Conservation (phyloP, 1,284 basidiomycete species). For the Phlebopus sp. region DNA sequence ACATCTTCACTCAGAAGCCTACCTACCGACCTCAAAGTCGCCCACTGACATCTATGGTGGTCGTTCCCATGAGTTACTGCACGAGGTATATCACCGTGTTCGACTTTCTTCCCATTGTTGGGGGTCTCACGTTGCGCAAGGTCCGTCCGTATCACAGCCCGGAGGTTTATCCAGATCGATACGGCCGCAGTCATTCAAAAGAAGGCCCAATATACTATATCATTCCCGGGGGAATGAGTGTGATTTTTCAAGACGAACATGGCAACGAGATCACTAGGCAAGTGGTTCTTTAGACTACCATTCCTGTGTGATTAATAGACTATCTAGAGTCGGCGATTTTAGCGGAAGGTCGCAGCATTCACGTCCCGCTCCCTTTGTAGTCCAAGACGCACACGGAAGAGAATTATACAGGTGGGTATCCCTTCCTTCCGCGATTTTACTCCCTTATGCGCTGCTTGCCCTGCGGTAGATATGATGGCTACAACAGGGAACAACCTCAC, state of each 20-base stretch:
- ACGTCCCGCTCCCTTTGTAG: conserved; percentile 39
- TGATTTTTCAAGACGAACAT: conserved; percentile 65
- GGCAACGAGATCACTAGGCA: conserved; percentile 68
- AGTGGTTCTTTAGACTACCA: conserved; percentile 1
- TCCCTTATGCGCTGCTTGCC: conserved; percentile 6
- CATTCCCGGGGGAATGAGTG: conserved; percentile 60
- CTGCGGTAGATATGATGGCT: conserved; percentile 26
- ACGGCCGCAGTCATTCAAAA: conserved; percentile 30
- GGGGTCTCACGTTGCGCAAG: conserved; percentile 17
- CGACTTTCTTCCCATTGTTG: background rate
- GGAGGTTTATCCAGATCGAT: conserved; percentile 21
- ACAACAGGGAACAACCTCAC: conserved; percentile 20
- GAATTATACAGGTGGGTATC: conserved; percentile 44
- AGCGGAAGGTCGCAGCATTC: conserved; percentile 22
- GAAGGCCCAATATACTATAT: conserved; percentile 54
- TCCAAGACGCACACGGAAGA: conserved; percentile 49
- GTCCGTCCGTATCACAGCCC: conserved; percentile 14
- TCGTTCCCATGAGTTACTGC: conserved; percentile 19
- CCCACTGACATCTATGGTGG: conserved; percentile 32
- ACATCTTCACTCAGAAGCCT: conserved; percentile 20
- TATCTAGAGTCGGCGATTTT: conserved; percentile 46
- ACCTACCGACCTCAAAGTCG: conserved; percentile 19
- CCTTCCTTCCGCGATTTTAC: background rate
- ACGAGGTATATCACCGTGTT: conserved; percentile 11
- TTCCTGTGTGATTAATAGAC: conserved; percentile 22